Evolutionary conservation across 2,329 filamentous ascomycete genomes (phyloP).

Genomic region (Diaporthe citriasiana): DNA sequence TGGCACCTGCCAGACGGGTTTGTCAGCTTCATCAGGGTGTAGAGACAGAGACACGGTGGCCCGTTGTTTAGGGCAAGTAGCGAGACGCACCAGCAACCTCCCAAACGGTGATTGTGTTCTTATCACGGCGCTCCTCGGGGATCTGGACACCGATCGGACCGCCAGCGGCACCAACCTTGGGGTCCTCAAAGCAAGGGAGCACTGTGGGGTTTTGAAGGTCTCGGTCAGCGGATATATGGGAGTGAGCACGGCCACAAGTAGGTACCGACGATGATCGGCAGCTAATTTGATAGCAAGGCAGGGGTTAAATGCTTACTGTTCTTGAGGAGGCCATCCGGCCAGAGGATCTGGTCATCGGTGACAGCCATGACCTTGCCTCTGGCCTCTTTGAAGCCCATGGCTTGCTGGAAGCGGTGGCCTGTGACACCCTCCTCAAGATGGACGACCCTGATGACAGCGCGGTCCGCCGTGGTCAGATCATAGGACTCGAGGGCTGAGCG

Average conservation of each 20-base stretch:
- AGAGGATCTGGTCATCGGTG: constrained; percentile 36
- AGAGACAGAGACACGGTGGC: not conserved
- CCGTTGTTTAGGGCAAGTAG: not conserved
- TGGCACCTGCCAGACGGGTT: not conserved
- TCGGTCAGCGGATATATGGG: not conserved
- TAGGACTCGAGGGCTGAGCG: constrained; percentile 12
- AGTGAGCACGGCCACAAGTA: not conserved
- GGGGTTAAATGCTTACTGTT: not conserved
- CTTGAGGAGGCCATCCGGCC: not conserved
- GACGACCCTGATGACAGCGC: constrained; percentile 24
- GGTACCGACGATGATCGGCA: too few species aligned
- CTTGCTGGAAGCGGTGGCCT: constrained; percentile 31
- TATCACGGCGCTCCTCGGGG: constrained; percentile 21
- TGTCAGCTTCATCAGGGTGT: not conserved
- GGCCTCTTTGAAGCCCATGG: constrained; percentile 22
- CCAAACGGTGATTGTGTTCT: constrained; percentile 8
- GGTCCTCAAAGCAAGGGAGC: constrained; percentile 29
- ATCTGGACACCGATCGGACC: constrained; percentile 17
- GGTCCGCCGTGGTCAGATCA: constrained; percentile 1
- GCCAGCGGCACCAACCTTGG: constrained; percentile 26
- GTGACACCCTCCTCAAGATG: constrained; percentile 16
- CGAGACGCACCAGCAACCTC: constrained; percentile 32
- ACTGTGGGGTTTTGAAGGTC: not conserved
- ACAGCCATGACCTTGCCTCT: constrained; percentile 33
- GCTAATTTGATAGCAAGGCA: not conserved